Evolutionary conservation across 164 flowering plant genomes (phyloP).

Genomic region (Vitis cinerea): DNA sequence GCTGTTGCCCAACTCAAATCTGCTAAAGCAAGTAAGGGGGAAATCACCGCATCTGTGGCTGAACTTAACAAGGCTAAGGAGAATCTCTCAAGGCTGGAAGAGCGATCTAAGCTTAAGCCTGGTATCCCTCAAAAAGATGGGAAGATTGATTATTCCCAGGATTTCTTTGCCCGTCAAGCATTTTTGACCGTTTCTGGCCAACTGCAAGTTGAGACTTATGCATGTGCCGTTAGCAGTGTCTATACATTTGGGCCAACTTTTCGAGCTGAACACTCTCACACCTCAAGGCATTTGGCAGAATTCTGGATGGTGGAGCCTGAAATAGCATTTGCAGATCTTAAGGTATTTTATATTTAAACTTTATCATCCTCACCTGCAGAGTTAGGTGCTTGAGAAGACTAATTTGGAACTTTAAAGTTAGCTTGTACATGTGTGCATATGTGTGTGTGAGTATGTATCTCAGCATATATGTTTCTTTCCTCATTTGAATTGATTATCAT

Average conservation of each 20-base stretch:
- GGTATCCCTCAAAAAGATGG: conserved; percentile 88
- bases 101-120: conserved; percentile 70
- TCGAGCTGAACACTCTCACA: conserved; percentile 91
- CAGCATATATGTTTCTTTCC: too few species aligned
- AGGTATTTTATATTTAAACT: conserved; percentile 40
- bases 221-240: conserved; percentile 82
- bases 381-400: neutral
- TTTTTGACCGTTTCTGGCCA: conserved; percentile 95
- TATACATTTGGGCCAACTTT: conserved; percentile 98
- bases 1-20: conserved; percentile 59
- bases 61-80: conserved; percentile 77
- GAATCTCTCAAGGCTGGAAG: conserved; percentile 55
- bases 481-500: too few species aligned
- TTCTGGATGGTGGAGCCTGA: conserved; percentile 99
- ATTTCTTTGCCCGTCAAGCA: conserved; percentile 91
- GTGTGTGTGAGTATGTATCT: neutral
- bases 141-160: conserved; percentile 75
- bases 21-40: conserved; percentile 65
- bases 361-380: neutral
- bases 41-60: conserved; percentile 58
- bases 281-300: conserved; percentile 97
- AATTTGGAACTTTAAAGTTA: neutral
- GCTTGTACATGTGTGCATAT: neutral
- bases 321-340: conserved; percentile 88
- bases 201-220: conserved; percentile 87